phyloP scores from a whole-genome alignment of 306 rosid genomes.

The Gleditsia sinensis region DNA sequence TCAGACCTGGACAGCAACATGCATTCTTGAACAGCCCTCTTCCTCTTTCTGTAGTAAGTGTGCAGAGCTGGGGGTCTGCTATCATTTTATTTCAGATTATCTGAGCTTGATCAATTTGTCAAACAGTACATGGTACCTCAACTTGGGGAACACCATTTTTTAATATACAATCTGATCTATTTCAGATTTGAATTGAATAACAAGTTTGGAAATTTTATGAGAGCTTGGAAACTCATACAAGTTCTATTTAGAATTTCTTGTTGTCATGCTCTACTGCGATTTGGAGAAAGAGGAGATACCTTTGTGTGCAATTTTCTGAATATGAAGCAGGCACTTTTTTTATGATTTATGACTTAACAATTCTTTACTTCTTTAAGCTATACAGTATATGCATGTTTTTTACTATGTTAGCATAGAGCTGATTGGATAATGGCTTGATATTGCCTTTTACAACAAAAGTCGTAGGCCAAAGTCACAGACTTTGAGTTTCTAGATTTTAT shows the following conservation, averaged over 20 bases:
- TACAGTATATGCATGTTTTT: neutral
- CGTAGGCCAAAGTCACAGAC: neutral
- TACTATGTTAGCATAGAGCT: neutral
- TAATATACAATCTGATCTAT: neutral
- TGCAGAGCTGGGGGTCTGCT: too few relatives aligned
- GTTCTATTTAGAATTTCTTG: neutral
- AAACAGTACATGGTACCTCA: conserved; percentile 15
- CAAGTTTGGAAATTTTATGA: neutral
- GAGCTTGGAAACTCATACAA: neutral
- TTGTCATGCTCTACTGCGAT: neutral
- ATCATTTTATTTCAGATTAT: neutral
- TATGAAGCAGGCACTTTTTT: neutral
- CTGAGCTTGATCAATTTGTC: conserved; percentile 7
- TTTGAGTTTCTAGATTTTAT: neutral
- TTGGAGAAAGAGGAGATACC: neutral
- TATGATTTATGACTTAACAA: neutral
- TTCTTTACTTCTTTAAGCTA: neutral
- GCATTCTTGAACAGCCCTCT: too few relatives aligned
- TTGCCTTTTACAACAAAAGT: neutral
- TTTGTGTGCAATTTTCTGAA: neutral
- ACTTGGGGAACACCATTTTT: neutral
- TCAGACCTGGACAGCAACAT: too few relatives aligned
- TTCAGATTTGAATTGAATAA: neutral
- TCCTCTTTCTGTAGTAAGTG: too few relatives aligned
- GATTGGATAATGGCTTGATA: neutral